Evolutionary conservation across 768 basidiomycete species (phyloP), one percentile per base, ranked within the genome.

Genomic region (Trametes elegans): DNA sequence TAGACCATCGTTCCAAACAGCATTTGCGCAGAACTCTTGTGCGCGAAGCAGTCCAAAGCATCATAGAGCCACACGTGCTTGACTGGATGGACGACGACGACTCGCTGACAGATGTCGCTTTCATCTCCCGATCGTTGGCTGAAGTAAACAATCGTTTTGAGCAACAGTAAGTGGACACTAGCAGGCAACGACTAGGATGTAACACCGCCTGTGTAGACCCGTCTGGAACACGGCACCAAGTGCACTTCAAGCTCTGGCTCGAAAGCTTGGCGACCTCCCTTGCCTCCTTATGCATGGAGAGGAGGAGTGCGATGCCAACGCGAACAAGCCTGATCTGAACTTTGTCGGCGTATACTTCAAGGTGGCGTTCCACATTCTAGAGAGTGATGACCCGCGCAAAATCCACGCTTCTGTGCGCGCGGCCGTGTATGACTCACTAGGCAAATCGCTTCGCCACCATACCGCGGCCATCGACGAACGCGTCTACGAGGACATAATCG

Each of bases 21-120:
- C 24, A 35, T 32, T 14, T 7, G 11, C 36, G 10, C 13, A 55
- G 44, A 24, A 27, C 21, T 18, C 48, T 28, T 26, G 60, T 56
- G 14, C 59, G 45, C 18, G 39, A 23, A 10, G 56, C 39, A 10
- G 64, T 62, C 2, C 48, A 77, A 68, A 63, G 57, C 1, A 70
- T 86, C 36, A 70, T 82, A 18, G 61, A 71, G 49, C 77, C 79
- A 18, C 74, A 78, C 52, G 65, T 73, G 1, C 61, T 81, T 7
- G 62, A 71, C 11, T 86, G 83, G 85, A 81, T 80, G 76, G 79
- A 79, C 23, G 78, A 80, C 42, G 81, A 83, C 42, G 72, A 74
- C 38, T 27, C 57, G 8, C 62, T 77, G 18, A 60, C 73, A 2
- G 76, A 81, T 34, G 61, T 66, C 5, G 66, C 76, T 16, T 80